Evolutionary conservation across 2,329 filamentous ascomycete genomes (phyloP), one percentile per base, ranked within the genome.

Genomic region (Penicillium expansum): DNA sequence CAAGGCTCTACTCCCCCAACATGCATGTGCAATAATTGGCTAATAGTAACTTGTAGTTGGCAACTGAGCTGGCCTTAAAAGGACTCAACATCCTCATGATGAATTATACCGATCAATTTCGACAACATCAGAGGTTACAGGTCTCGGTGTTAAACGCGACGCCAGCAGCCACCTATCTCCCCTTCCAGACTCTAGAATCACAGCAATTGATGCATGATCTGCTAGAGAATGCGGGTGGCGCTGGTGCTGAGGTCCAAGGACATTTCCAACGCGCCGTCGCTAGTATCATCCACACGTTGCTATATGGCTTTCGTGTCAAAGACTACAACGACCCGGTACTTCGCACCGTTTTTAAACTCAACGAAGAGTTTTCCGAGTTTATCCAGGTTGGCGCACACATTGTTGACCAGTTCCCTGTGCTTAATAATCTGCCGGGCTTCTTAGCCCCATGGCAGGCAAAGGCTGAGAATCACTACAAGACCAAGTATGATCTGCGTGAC

Each of bases 71-170:
- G 24, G 60, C 60, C 11, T 43, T 61, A 42, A 68, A 64, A 49
- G 74, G 74, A 33, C 71, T 75, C 8, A 77, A 74, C 24, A 72
- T 81, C 30, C 68, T 82, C 20, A 78, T 81, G 22, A 78, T 81
- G 66, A 77, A 77, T 3, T 79, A 82, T 65, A 79, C 79, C 20
- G 80, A 81, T 52, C 73, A 74, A 37, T 82, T 79, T 76, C 74
- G 69, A 50, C 64, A 76, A 11, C 69, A 79, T 37, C 70, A 80
- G 42, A 77, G 72, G 56, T 67, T 79, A n/a, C 66, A 78, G 20
- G 76, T 78, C 59, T 74, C 78, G 38, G 77, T 79, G 6, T 71
- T 82, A 38, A 81, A 77, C 11, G 58, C 57, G 3, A 62, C 60
- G 3, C 55, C 55, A 22, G 55, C 60, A 51, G 55, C 56, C 5